Percentiles rank a stretch among this genome's conserved stretches.
These are phyloP conservation scores for Termitomyces sp. DNA, from an alignment of 768 basidiomycete genomes.

Conservation along the genomic window DNA sequence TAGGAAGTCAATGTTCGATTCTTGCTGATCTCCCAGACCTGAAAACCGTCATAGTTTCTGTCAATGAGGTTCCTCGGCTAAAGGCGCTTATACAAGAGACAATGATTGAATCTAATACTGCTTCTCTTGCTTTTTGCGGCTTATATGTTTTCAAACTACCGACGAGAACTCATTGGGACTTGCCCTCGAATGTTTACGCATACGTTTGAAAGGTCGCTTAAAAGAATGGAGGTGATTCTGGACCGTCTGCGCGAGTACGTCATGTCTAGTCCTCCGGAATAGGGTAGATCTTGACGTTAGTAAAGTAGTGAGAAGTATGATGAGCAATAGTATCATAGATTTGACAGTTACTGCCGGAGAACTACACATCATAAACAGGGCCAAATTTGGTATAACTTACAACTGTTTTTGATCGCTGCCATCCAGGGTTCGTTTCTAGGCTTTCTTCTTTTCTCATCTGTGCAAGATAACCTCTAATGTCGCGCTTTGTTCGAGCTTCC, in stretches of 20 bases:
- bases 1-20: background rate
- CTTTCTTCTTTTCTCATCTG: background rate
- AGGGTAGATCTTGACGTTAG: too few species aligned
- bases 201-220: background rate
- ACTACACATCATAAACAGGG: background rate
- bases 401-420: background rate
- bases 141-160: background rate
- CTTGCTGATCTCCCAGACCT: background rate
- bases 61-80: background rate
- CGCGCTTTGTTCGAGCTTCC: conserved; percentile 79
- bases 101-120: background rate
- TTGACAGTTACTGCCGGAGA: too few species aligned
- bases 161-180: background rate
- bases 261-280: background rate
- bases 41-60: background rate
- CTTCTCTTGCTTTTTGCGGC: background rate
- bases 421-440: background rate
- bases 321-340: too few species aligned
- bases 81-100: background rate
- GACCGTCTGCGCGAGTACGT: background rate
- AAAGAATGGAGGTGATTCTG: background rate
- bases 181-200: background rate
- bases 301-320: too few species aligned
- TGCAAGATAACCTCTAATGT: conserved; percentile 41
- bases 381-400: conserved; percentile 3